Percentiles rank a stretch among this genome's conserved stretches.
phyloP scores from a whole-genome alignment of 2,329 filamentous ascomycete genomes.

The Stagonosporopsis cucurbitacearum region DNA sequence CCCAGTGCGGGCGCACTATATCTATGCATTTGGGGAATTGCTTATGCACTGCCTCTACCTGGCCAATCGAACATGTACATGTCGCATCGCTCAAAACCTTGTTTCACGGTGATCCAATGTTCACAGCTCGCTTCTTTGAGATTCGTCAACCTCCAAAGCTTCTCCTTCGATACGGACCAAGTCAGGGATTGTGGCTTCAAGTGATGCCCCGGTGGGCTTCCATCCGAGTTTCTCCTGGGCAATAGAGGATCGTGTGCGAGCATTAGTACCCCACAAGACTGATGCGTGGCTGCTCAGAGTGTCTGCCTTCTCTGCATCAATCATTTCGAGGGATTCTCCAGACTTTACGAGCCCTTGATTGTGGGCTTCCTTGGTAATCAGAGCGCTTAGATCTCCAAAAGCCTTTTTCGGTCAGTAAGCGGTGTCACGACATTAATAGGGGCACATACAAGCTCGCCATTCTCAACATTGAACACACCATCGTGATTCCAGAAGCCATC shows the following conservation, averaged over 20 bases:
- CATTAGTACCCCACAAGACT: slow-evolving; percentile 29
- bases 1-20: too few relatives aligned
- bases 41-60: neutral
- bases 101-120: neutral
- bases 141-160: neutral
- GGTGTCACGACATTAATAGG: too few relatives aligned
- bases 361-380: slow-evolving; percentile 23
- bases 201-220: slow-evolving; percentile 17
- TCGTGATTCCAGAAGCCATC: slow-evolving; percentile 58
- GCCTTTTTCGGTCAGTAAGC: slow-evolving; percentile 3
- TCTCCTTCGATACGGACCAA: slow-evolving; percentile 13
- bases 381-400: slow-evolving; percentile 19
- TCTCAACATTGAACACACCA: slow-evolving; percentile 70
- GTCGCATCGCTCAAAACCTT: neutral
- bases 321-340: slow-evolving; percentile 12
- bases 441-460: slow-evolving; percentile 49
- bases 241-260: slow-evolving; percentile 20
- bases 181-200: slow-evolving; percentile 16
- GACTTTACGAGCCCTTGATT: slow-evolving; percentile 21
- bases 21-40: neutral
- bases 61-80: neutral
- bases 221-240: slow-evolving; percentile 18
- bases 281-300: slow-evolving; percentile 23
- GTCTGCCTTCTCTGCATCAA: slow-evolving; percentile 26
- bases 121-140: neutral